Conservation (phyloP, 169 alveolate genomes). For the Blepharisma undulans region DNA sequence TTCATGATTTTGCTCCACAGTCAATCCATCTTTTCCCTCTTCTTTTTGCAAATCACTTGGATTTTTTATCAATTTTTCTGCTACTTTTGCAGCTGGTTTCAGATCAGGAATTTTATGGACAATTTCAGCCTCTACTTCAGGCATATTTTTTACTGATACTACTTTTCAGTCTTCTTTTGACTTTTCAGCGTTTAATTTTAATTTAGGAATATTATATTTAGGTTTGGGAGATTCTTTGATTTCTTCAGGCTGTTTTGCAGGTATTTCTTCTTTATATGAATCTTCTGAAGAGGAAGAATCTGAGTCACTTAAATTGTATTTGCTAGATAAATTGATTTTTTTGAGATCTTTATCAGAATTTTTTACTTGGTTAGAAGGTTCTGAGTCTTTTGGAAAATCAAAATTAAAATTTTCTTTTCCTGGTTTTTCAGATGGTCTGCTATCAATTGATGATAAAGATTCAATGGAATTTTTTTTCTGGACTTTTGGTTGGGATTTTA, state of each 20-base stretch:
- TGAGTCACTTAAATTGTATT: not conserved
- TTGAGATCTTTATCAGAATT: not conserved
- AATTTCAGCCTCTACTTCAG: not conserved
- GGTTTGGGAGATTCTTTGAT: not conserved
- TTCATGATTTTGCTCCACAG: not conserved
- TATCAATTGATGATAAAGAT: not conserved
- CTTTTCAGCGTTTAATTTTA: not conserved
- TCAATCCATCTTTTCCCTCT: not conserved
- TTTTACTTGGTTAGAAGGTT: not conserved
- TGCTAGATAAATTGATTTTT: not conserved
- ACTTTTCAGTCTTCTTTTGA: not conserved
- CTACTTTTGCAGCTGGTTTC: not conserved
- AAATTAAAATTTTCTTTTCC: not conserved
- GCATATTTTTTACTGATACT: not conserved
- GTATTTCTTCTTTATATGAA: not conserved
- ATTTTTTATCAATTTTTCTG: not conserved
- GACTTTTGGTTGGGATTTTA: not conserved
- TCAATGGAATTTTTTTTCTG: not conserved
- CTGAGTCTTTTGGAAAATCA: not conserved
- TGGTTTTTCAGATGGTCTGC: not conserved
- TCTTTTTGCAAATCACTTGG: not conserved
- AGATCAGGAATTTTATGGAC: not conserved
- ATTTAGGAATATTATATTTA: not conserved
- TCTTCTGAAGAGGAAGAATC: not conserved
- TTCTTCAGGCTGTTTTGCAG: not conserved